Base-by-base conservation (phyloP, 768 basidiomycete genomes). In the Tulasnella sp. region DNA sequence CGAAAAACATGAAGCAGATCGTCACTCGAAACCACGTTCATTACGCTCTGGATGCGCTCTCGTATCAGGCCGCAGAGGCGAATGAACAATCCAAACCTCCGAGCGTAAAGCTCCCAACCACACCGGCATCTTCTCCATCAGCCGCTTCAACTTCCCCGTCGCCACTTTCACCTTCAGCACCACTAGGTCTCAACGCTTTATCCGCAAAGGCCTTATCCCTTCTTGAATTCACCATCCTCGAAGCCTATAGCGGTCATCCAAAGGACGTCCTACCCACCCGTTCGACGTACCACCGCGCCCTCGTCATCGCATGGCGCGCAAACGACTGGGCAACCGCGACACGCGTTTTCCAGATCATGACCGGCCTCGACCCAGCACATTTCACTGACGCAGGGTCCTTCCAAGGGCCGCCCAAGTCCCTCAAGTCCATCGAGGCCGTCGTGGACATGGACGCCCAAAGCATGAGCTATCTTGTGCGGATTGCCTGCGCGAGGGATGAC, bases 331-430 rank as follows among this genome's bases (percentile, higher is more conserved):
- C 67, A 24, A 74, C 74, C 19, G 79, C 83, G 1, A 66, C 73
- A 49, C 75, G 76, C 50, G 70, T 78, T 17, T 84, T 87, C 68
- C 80, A 85, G 62, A 71, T 86, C 63, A 84, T 89, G 81, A 84
- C 84, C 2, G 86, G 87, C 31, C 51, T 61, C 52, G 58, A 44
- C 41, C 44, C 25, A 17, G 34, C 80, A 78, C 8, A 70, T 68
- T 59, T 65, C 74, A 10, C 75, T 77, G 61, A 70, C 70, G 65
- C 50, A 25, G 30, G 55, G 34, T 27, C 15, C 43, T 46, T 53
- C 53, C 31, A 21, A 9, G 22, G 30, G 11, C 25, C 27, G 15
- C 48, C 24, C 46, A 27, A 19, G 15, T 27, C 75, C 38, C 68
- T 72, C n/a, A 55, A 66, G 30, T 76, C 73, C 61, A 61, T 82